A percentile compares a stretch with the other conserved stretches of the same genome.
These are phyloP conservation scores for Floccularia luteovirens DNA, from an alignment of 768 basidiomycete species.

Conservation along the genomic window DNA sequence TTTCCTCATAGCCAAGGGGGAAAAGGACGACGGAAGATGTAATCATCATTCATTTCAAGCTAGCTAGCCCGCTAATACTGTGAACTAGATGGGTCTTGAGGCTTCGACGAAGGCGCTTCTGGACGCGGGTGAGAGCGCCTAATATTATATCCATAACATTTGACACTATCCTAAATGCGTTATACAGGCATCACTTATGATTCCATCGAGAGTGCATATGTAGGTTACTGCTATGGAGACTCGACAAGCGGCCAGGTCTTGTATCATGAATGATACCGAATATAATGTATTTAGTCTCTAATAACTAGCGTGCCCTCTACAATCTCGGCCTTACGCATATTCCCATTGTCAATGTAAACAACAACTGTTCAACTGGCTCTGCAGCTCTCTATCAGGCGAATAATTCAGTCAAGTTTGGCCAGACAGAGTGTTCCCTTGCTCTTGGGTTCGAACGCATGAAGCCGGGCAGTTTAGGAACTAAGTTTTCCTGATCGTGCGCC, in stretches of 20 bases:
- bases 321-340: slow-evolving; percentile 79
- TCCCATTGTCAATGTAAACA: slow-evolving; percentile 82
- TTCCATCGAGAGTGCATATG: slow-evolving; percentile 61
- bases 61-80: neutral
- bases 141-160: neutral
- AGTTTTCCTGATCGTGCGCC: slow-evolving; percentile 49
- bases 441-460: slow-evolving; percentile 86
- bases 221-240: slow-evolving; percentile 76
- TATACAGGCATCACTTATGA: slow-evolving; percentile 75
- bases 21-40: slow-evolving; percentile 67
- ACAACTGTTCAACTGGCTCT: slow-evolving; percentile 81
- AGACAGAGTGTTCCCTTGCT: slow-evolving; percentile 69
- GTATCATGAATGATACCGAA: neutral
- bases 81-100: slow-evolving; percentile 72
- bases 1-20: slow-evolving; percentile 47
- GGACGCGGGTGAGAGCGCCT: slow-evolving; percentile 70
- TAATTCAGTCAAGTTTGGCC: slow-evolving; percentile 59
- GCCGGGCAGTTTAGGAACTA: slow-evolving; percentile 61
- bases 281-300: neutral
- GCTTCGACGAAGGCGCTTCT: slow-evolving; percentile 82
- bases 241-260: slow-evolving; percentile 67
- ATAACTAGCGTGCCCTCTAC: slow-evolving; percentile 61
- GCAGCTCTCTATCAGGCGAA: slow-evolving; percentile 73
- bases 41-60: slow-evolving; percentile 13
- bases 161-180: neutral